Conservation (phyloP, 225 moss, liverwort and hornwort species). For the Rhytidiadelphus loreus region DNA sequence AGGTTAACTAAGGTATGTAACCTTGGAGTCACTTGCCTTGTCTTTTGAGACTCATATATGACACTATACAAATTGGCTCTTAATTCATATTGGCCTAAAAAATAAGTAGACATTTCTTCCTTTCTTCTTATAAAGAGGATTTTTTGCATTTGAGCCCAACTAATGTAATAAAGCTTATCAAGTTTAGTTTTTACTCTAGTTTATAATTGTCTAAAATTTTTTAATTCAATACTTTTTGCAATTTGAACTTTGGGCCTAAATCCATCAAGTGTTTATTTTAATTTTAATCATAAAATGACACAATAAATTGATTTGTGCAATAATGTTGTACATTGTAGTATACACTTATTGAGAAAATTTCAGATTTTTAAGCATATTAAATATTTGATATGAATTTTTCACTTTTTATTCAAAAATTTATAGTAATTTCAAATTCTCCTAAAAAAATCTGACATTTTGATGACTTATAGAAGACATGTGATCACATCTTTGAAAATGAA, state of each 20-base stretch:
- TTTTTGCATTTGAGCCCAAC: background rate
- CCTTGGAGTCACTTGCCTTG: background rate
- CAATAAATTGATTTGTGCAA: too few species aligned
- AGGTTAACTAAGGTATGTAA: background rate
- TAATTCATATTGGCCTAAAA: accelerated
- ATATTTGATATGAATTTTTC: background rate
- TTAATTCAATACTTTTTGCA: too few species aligned
- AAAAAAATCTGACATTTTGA: background rate
- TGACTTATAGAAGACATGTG: background rate
- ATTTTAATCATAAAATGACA: too few species aligned
- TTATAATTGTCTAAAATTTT: too few species aligned
- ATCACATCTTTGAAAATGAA: background rate
- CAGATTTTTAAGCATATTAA: too few species aligned
- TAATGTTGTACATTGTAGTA: too few species aligned
- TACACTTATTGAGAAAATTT: too few species aligned
- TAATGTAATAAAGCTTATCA: too few species aligned
- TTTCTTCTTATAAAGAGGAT: background rate
- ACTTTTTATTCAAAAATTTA: background rate
- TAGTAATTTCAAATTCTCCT: too few species aligned
- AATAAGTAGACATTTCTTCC: background rate
- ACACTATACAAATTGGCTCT: background rate
- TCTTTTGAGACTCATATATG: background rate
- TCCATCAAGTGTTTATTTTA: too few species aligned
- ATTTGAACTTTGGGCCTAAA: too few species aligned
- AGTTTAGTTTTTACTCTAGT: too few species aligned